A percentile compares a stretch with the other conserved stretches of the same genome.
phyloP scores from a whole-genome alignment of 768 basidiomycete genomes.

The Trametes gibbosa region DNA sequence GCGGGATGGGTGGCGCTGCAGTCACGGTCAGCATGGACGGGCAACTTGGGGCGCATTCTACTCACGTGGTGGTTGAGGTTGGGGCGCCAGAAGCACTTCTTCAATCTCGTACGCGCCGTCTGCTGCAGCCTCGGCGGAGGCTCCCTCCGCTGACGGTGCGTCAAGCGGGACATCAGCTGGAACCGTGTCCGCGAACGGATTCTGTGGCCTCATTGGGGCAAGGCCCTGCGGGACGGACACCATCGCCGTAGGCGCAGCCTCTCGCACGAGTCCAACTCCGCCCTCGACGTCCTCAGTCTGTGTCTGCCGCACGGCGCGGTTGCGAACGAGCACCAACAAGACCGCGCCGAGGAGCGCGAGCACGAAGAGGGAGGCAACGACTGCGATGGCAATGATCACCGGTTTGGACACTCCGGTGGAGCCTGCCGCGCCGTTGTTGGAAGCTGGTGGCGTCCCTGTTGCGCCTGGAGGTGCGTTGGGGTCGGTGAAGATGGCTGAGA shows the following conservation, averaged over 20 bases:
- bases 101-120: not conserved
- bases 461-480: not conserved
- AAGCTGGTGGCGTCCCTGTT: not conserved
- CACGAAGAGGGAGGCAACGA: constrained; percentile 15
- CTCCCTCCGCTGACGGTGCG: not conserved
- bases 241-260: constrained; percentile 1
- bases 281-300: constrained; percentile 7
- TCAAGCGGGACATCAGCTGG: constrained; percentile 10
- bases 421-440: not conserved
- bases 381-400: constrained; percentile 16
- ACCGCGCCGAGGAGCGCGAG: constrained; percentile 18
- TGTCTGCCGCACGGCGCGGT: constrained; percentile 2
- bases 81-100: not conserved
- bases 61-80: not conserved
- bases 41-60: not conserved
- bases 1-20: constrained; percentile 12
- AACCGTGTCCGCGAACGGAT: constrained; percentile 14
- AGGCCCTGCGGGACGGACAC: not conserved
- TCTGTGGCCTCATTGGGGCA: constrained; percentile 9
- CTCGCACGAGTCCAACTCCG: not conserved
- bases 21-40: not conserved
- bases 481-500: not conserved
- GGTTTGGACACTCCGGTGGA: constrained; percentile 13
- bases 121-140: too few species aligned
- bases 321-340: constrained; percentile 17